Base-by-base conservation (phyloP, 768 basidiomycete genomes). In the Phylloporus scabripes region DNA sequence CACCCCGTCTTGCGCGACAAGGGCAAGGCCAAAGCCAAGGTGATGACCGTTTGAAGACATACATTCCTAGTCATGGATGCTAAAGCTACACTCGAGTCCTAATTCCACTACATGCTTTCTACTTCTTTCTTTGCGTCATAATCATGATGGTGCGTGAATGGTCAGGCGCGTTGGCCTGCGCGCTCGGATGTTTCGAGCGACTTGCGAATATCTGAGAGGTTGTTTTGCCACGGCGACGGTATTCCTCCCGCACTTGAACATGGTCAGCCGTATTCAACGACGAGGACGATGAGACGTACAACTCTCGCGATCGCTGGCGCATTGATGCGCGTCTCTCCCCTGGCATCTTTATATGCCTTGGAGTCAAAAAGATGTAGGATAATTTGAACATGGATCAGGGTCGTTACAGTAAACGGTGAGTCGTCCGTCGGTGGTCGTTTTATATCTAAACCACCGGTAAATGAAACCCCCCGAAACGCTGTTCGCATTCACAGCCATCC, bases 311-410 rank as follows among this genome's bases (percentile, higher is more conserved):
- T 32, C 54, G 59, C 26, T 58, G 65, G 36, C 60, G 65, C 55
- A 54, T 52, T 10, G 50, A 53, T 7, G n/a, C 40, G 41, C 50
- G 54, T 38, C 52, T 43, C 18, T 76, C 73, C 26, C 73, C 72
- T 11, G 79, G 79, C 45, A 81, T 67, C 54, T 74, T 76, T 47
- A 81, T 72, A 48, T 70, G 72, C 53, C 68, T 70, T 37, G 79
- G 79, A 20, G 78, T 76, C 59, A 78, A 70, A 62, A 80, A 66
- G 54, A 81, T 69, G 60, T 80, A 71, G 34, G 79, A 78, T 15
- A 79, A 52, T 51, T 72, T 74, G 70, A 79, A 70, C 62, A 64
- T 64, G 46, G 3, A 20, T 17, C n/a, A n/a, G 14, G 20, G 36
- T 23, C n/a, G 26, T 20, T 23, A 34, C 17, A 10, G 34, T n/a